Evolutionary conservation across 2,329 filamentous ascomycete genomes (phyloP), one percentile per base, ranked within the genome.

Genomic region (Aspergillus viridinutans): DNA sequence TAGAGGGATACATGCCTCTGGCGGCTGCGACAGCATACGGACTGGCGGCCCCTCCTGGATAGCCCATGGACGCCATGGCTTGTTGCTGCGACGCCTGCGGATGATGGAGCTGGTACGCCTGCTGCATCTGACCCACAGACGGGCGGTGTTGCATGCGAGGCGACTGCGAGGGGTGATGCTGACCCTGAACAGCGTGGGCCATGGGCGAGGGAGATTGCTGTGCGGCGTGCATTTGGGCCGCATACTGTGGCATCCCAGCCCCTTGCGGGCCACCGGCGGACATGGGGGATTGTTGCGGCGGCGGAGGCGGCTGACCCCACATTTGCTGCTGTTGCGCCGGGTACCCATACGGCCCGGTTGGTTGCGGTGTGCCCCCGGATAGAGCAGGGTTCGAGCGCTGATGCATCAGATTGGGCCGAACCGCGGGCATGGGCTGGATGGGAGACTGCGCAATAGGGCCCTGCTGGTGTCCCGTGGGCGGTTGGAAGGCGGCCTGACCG

Each of bases 401-500:
- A 66, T 87, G 86, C 73, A 89, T 84, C 69, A 88, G 83, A 58
- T 84, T 80, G 50, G 83, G 77, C 35, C 80, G 75, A 72, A 85
- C 76, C 40, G 86, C 84, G 61, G 84, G 83, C 76, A 88, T 86
- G 69, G 83, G 82, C 74, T 89, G 85, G 72, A 91, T 85, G 25
- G 86, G 86, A 25, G 90, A 87, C 70, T 90, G 89, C 29, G 83
- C 83, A 69, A 92, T 54, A 21, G 59, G 25, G 32, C 61, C 56
- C 47, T 63, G 63, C 25, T 59, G 60, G 53, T 64, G 63, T 25
- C 58, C 55, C 3, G 58, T 85, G 42, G 87, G 81, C 68, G 85
- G 87, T 68, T 89, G 89, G 74, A 92, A 95, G 1, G 84, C 67
- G 60, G 66, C 80, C 60, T 81, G 81, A 77, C 83, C 64, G 73